Evolutionary conservation across 2,329 filamentous ascomycete species (phyloP).

Genomic region (Cercospora sp.): DNA sequence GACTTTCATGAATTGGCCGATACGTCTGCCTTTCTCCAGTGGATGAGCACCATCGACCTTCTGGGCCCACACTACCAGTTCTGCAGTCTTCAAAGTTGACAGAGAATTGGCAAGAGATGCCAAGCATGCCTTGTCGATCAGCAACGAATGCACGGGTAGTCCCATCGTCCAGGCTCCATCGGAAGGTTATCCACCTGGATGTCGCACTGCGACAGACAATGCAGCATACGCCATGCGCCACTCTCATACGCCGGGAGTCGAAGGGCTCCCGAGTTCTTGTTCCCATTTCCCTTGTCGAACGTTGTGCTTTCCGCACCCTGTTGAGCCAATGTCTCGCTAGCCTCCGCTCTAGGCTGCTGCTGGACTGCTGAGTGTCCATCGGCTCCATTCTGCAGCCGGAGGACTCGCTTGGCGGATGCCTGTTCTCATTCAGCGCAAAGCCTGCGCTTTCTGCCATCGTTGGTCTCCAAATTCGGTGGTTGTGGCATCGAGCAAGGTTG

Average conservation of each 20-base stretch:
- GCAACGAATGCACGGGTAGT: neutral
- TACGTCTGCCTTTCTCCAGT: neutral
- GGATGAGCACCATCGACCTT: neutral
- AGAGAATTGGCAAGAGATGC: neutral
- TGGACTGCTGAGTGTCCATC: too few relatives aligned
- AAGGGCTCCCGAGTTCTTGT: neutral
- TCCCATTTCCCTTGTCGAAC: neutral
- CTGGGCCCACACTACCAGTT: neutral
- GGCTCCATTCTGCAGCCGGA: too few relatives aligned
- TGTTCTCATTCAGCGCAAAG: too few relatives aligned
- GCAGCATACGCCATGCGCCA: neutral
- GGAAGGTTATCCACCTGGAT: neutral
- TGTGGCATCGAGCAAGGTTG: too few relatives aligned
- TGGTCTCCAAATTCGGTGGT: too few relatives aligned
- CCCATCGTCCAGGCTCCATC: neutral
- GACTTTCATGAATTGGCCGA: neutral
- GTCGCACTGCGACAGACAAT: neutral
- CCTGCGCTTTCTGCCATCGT: too few relatives aligned
- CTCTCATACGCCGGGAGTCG: neutral
- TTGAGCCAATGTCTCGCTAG: too few relatives aligned
- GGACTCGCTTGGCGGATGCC: too few relatives aligned
- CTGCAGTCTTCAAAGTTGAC: neutral
- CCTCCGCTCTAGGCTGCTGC: too few relatives aligned
- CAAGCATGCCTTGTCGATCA: neutral
- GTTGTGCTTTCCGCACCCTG: too few relatives aligned